Conservation (phyloP, 257 asterid genomes). For the Phtheirospermum japonicum region DNA sequence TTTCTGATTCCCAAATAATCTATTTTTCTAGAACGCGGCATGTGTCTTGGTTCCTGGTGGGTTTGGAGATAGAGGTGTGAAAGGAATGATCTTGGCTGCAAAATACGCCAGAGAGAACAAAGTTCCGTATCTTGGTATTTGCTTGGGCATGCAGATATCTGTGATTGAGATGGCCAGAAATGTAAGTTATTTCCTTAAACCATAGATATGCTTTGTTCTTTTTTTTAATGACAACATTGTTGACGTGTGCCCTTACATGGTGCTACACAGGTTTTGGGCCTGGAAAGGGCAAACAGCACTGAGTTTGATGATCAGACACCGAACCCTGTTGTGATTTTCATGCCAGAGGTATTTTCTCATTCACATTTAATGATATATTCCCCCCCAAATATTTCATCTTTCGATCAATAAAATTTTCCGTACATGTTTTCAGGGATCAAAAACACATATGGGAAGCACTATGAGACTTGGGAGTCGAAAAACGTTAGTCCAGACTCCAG, state of each 20-base stretch:
- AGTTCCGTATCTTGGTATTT: slow-evolving; percentile 91
- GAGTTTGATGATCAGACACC: slow-evolving; percentile 77
- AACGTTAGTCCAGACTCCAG: slow-evolving; percentile 76
- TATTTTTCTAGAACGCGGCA: slow-evolving; percentile 61
- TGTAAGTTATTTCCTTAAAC: slow-evolving; percentile 47
- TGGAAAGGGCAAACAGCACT: slow-evolving; percentile 75
- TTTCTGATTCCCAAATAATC: slow-evolving; percentile 16
- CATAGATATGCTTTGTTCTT: slow-evolving; percentile 3
- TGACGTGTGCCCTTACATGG: slow-evolving; percentile 10
- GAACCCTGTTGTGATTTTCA: slow-evolving; percentile 79
- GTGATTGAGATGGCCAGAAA: slow-evolving; percentile 90
- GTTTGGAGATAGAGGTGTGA: slow-evolving; percentile 96
- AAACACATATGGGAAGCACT: slow-evolving; percentile 97
- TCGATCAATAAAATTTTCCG: slow-evolving; percentile 22
- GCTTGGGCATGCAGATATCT: slow-evolving; percentile 97
- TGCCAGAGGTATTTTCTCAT: slow-evolving; percentile 83
- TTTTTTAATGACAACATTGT: slow-evolving; percentile 3
- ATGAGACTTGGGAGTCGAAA: slow-evolving; percentile 95
- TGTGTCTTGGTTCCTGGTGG: slow-evolving; percentile 99
- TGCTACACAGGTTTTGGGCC: slow-evolving; percentile 55
- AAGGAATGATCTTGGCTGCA: slow-evolving; percentile 97
- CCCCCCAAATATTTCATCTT: slow-evolving; percentile 10
- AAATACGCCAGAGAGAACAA: slow-evolving; percentile 84
- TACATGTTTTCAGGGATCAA: slow-evolving; percentile 60
- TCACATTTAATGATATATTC: slow-evolving; percentile 19